These are phyloP conservation scores for Zygnema circumcarinatum DNA, from an alignment of 139 green algal species.

Conservation along the genomic window DNA sequence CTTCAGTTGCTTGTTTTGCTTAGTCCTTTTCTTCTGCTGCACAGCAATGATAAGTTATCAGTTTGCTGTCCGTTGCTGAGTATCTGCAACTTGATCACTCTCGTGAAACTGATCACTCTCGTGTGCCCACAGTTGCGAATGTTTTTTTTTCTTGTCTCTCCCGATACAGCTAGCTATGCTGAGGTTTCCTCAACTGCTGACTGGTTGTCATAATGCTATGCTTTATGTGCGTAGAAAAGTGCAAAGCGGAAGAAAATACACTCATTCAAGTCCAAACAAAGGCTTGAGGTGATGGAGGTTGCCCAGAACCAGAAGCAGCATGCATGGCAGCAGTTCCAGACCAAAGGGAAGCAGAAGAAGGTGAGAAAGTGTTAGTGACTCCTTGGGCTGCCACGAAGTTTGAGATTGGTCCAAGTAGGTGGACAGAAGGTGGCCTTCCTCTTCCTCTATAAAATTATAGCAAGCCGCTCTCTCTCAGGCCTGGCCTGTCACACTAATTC, in stretches of 20 bases:
- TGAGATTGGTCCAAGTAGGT: not conserved
- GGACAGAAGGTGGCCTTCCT: not conserved
- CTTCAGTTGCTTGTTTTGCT: no score
- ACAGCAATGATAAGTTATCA: no score
- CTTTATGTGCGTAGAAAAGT: slow-evolving; percentile 35
- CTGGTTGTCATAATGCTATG: not conserved
- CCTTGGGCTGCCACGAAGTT: not conserved
- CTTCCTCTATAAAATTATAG: not conserved
- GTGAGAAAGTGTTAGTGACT: slow-evolving; percentile 9
- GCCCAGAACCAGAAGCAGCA: slow-evolving; percentile 50
- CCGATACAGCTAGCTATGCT: no score
- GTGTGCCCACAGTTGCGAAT: no score
- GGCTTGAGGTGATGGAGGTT: slow-evolving; percentile 55
- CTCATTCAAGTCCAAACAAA: slow-evolving; percentile 57
- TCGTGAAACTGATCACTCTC: not conserved
- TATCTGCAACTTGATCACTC: not conserved
- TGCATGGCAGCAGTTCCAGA: slow-evolving; percentile 57
- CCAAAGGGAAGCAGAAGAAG: slow-evolving; percentile 54
- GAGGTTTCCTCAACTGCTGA: no score
- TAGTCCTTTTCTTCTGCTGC: slow-evolving; percentile 14
- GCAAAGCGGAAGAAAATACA: slow-evolving; percentile 59
- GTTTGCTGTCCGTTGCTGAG: not conserved
- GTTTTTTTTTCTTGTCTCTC: no score
- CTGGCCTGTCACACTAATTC: not conserved
- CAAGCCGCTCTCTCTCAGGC: not conserved